phyloP scores from a whole-genome alignment of 352 stramenopile genomes.

The Discostella stelligera region DNA sequence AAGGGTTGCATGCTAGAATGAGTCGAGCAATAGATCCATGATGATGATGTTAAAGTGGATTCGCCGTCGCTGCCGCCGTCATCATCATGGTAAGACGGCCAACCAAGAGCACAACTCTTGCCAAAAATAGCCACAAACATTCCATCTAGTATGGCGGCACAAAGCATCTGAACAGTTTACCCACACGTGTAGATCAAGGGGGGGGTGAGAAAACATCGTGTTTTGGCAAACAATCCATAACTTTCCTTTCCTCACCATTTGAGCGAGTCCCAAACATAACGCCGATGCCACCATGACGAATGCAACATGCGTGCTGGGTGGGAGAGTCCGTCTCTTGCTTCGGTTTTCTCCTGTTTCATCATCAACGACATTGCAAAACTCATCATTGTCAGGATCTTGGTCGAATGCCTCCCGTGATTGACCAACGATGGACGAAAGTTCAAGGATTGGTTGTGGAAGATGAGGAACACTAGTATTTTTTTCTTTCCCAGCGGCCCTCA shows the following conservation, averaged over 20 bases:
- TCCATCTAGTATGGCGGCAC: constrained; percentile 43
- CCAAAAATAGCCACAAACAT: constrained; percentile 35
- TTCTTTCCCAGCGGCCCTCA: no score
- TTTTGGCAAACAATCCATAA: not conserved
- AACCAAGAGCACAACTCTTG: constrained; percentile 33
- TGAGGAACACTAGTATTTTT: no score
- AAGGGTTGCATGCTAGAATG: constrained; percentile 41
- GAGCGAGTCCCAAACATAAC: constrained; percentile 40
- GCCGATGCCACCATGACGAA: constrained; percentile 45
- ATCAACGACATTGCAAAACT: no score
- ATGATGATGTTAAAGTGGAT: not conserved
- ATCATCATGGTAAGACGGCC: constrained; percentile 10
- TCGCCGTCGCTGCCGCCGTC: no score
- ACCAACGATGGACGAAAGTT: constrained; percentile 40
- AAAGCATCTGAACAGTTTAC: constrained; percentile 27
- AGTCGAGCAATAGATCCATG: constrained; percentile 32
- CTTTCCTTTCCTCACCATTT: constrained; percentile 23
- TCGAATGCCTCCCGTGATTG: constrained; percentile 37
- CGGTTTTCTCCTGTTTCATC: no score
- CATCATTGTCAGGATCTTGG: no score
- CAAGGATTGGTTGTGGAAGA: constrained; percentile 8
- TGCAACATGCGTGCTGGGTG: constrained; percentile 23
- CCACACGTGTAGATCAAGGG: no score
- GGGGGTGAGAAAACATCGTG: no score
- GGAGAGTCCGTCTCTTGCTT: not conserved